phyloP scores from a whole-genome alignment of 805 yeast genomes.

The Scheffersomyces amazonensis region DNA sequence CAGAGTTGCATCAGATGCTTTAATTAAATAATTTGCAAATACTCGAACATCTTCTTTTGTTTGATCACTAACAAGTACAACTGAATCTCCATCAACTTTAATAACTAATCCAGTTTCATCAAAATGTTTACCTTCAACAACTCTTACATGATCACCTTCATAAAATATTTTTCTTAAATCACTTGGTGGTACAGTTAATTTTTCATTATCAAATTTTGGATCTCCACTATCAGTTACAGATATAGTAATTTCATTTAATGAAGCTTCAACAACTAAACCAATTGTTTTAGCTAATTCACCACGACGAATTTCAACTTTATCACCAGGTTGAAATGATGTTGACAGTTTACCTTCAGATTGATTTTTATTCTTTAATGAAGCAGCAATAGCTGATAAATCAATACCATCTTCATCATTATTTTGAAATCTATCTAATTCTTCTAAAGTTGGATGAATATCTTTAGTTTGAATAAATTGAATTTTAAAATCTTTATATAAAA shows the following conservation, averaged over 20 bases:
- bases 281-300: slow-evolving; percentile 93
- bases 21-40: slow-evolving; percentile 85
- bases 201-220: slow-evolving; percentile 49
- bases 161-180: slow-evolving; percentile 81
- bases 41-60: slow-evolving; percentile 86
- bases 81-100: slow-evolving; percentile 76
- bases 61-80: slow-evolving; percentile 85
- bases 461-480: slow-evolving; percentile 78
- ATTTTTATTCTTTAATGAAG: slow-evolving; percentile 63
- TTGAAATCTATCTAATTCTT: slow-evolving; percentile 81
- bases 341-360: slow-evolving; percentile 22
- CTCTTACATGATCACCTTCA: slow-evolving; percentile 94
- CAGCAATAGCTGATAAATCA: slow-evolving; percentile 83
- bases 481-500: slow-evolving; percentile 79
- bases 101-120: slow-evolving; percentile 97
- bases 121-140: slow-evolving; percentile 83
- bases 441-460: slow-evolving; percentile 80
- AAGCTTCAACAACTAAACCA: slow-evolving; percentile 73
- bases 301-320: slow-evolving; percentile 82
- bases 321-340: slow-evolving; percentile 81
- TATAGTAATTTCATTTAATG: slow-evolving; percentile 51
- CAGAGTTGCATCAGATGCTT: slow-evolving; percentile 81
- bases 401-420: slow-evolving; percentile 79
- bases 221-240: slow-evolving; percentile 56
- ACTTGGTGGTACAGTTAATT: slow-evolving; percentile 76